phyloP scores from a whole-genome alignment of 257 asterid genomes.

The Scutellaria minor region DNA sequence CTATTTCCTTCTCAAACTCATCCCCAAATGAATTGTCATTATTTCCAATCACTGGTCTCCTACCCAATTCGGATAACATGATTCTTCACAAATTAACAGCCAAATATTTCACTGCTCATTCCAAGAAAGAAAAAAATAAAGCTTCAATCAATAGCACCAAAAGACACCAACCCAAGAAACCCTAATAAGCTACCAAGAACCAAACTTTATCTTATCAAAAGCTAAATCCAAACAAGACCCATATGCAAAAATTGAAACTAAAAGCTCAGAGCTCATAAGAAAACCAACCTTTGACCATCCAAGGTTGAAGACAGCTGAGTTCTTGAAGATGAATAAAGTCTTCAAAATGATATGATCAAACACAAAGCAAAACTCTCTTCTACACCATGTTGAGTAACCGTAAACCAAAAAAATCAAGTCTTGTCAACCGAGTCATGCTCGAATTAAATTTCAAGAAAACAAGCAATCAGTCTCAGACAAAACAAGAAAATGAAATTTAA shows the following conservation, averaged over 20 bases:
- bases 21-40: constrained; percentile 80
- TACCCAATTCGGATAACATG: constrained; percentile 78
- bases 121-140: constrained; percentile 21
- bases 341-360: constrained; percentile 48
- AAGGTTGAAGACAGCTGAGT: constrained; percentile 38
- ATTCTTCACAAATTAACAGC: constrained; percentile 37
- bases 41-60: constrained; percentile 76
- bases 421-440: constrained; percentile 38
- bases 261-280: constrained; percentile 42
- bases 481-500: neutral
- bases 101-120: constrained; percentile 42
- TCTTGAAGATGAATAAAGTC: constrained; percentile 30
- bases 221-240: constrained; percentile 38
- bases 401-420: constrained; percentile 19
- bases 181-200: constrained; percentile 35
- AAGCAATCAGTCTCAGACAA: neutral
- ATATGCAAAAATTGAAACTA: constrained; percentile 27
- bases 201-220: constrained; percentile 29
- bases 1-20: constrained; percentile 83
- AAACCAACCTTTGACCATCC: constrained; percentile 57
- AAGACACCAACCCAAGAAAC: constrained; percentile 35
- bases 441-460: constrained; percentile 34
- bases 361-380: constrained; percentile 27
- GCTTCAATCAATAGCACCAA: constrained; percentile 26
- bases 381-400: constrained; percentile 20